phyloP scores from a whole-genome alignment of 2,329 filamentous ascomycete genomes.

The Alternaria dauci region DNA sequence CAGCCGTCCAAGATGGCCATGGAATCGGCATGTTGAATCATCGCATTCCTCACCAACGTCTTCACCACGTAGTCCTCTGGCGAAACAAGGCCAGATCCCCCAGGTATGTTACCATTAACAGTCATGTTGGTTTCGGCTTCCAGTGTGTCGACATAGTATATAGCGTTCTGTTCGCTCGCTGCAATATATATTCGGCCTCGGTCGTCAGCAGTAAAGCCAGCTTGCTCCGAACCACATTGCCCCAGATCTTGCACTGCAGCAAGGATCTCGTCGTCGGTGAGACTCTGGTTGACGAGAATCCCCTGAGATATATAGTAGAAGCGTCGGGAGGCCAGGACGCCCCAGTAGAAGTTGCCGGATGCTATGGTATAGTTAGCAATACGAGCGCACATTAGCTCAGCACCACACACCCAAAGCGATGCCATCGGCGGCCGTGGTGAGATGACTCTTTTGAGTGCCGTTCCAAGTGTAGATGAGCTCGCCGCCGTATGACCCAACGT shows the following conservation, averaged over 20 bases:
- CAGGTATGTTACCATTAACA: conserved; percentile 47
- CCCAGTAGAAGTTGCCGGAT: conserved; percentile 55
- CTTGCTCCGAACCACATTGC: conserved; percentile 53
- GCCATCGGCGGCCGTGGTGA: conserved; percentile 47
- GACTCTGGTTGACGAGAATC: conserved; percentile 40
- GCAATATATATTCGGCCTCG: conserved; percentile 53
- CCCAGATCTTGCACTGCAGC: conserved; percentile 51
- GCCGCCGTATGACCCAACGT: conserved; percentile 52
- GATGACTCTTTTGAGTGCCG: conserved; percentile 43
- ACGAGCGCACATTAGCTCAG: not conserved
- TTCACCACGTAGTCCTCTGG: conserved; percentile 53
- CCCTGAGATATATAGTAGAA: conserved; percentile 54
- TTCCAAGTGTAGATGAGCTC: conserved; percentile 49
- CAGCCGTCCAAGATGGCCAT: conserved; percentile 54
- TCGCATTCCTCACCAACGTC: conserved; percentile 50
- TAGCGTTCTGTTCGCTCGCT: conserved; percentile 56
- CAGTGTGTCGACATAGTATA: conserved; percentile 55
- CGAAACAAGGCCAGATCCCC: conserved; percentile 44
- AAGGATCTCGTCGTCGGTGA: conserved; percentile 49
- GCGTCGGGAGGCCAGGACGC: conserved; percentile 52
- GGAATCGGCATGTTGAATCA: conserved; percentile 56
- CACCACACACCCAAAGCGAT: conserved; percentile 45
- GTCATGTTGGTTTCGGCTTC: conserved; percentile 46
- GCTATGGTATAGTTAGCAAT: conserved; percentile 25
- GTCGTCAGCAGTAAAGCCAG: conserved; percentile 55